phyloP scores from a whole-genome alignment of 352 stramenopile genomes.

The Globisporangium nagaii region DNA sequence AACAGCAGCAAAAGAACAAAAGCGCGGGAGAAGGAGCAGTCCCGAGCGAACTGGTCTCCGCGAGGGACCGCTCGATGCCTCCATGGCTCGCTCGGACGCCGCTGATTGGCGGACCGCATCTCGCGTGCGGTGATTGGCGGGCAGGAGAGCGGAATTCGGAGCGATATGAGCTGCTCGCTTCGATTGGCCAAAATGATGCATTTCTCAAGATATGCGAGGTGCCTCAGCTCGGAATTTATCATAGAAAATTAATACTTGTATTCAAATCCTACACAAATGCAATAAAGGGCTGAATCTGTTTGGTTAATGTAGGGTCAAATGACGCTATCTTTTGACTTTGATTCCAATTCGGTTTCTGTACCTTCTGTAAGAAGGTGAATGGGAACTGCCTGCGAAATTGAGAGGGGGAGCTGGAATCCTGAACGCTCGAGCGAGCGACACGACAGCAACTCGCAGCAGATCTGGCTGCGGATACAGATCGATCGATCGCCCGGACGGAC shows the following conservation, averaged over 20 bases:
- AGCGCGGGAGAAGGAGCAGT: neutral
- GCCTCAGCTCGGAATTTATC: no score
- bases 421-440: constrained; percentile 2
- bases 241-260: no score
- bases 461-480: neutral
- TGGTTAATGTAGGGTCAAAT: no score
- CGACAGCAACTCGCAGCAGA: constrained; percentile 4
- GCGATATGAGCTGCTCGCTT: neutral
- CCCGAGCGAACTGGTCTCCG: neutral
- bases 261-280: no score
- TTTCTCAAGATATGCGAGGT: neutral
- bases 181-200: neutral
- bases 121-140: neutral
- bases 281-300: no score
- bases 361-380: neutral
- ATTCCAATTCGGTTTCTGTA: no score
- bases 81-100: neutral
- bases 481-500: neutral
- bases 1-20: no score
- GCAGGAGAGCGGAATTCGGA: no score
- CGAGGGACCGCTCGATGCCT: neutral
- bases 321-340: no score
- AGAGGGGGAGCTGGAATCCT: constrained; percentile 1
- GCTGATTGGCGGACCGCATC: neutral
- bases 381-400: neutral